Evolutionary conservation across 208 protist species (phyloP), one percentile per base, ranked within the genome.

Genomic region (Crithidia sp.): DNA sequence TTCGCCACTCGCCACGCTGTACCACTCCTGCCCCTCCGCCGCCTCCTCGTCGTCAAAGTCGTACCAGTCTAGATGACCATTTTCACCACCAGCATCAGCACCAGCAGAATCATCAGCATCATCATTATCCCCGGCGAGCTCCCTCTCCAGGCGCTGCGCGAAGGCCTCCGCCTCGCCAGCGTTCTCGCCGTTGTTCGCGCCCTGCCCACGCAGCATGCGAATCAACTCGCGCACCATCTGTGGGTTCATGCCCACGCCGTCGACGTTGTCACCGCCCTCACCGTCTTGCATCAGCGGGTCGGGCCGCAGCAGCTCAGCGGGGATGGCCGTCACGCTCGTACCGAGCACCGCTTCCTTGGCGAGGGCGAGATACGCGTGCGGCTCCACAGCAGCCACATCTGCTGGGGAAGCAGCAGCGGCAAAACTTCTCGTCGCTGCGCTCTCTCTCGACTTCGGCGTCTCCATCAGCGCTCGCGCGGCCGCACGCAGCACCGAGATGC

Each of bases 271-370:
- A 12, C 14, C 56, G 37, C 57, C 52, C 40, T 28, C 64, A 6
- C 76, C 39, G 65, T 75, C 76, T 54, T 61, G 71, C 40, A 54
- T 28, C 28, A 28, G 28, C 28, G 28, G 63, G 41, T 77, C 66
- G 13, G 71, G 74, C 41, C 80, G 83, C 13, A 90, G 74, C 8
- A 88, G 70, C 43, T 93, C 83, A 5, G 65, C 79, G 3, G 88
- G 88, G 63, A 93, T 86, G 41, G 79, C 67, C 13, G 71, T 77
- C 58, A 82, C 68, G 37, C 74, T 84, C 7, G 61, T 63, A 14
- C 77, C 81, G 77, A 88, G 57, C 58, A 90, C 61, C 36, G 85
- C 69, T 14, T 83, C 82, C 36, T 66, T 74, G n/a, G 74, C 86
- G 47, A 86, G 39, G 37, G 67, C 37, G 36, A 37, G 10, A 55